A percentile compares a stretch with the other conserved stretches of the same genome.
phyloP scores from a whole-genome alignment of 1,284 basidiomycete species.

The Anthracocystis panici-leucophaei region DNA sequence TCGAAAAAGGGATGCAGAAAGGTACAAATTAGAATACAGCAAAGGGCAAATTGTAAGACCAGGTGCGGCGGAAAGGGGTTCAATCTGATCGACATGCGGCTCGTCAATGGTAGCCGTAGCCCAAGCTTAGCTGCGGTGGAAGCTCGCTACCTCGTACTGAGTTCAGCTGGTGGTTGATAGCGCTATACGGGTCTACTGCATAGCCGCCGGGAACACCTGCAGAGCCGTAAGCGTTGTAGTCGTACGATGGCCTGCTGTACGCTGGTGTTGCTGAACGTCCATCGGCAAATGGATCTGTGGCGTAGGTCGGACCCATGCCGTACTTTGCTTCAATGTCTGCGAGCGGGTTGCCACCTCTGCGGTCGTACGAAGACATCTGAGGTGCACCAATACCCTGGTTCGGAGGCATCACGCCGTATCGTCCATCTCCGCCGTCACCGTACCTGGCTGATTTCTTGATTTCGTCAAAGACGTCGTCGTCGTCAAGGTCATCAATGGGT shows the following conservation, averaged over 20 bases:
- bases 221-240: conserved; percentile 41
- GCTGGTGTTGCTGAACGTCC: conserved; percentile 22
- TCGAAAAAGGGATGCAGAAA: neutral
- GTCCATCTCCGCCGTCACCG: conserved; percentile 44
- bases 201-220: conserved; percentile 24
- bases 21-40: conserved; percentile 18
- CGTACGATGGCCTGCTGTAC: conserved; percentile 45
- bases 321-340: conserved; percentile 58
- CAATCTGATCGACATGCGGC: neutral
- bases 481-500: conserved; percentile 56
- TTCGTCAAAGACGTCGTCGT: conserved; percentile 44
- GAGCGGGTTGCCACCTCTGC: conserved; percentile 43
- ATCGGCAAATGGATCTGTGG: conserved; percentile 41
- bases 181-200: conserved; percentile 46
- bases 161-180: conserved; percentile 48
- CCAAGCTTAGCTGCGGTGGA: conserved; percentile 49
- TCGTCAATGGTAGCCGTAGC: conserved; percentile 33
- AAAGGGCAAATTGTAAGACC: neutral
- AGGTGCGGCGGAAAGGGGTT: neutral
- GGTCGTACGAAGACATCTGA: conserved; percentile 38
- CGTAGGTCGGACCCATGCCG: conserved; percentile 39
- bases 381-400: conserved; percentile 2
- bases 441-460: conserved; percentile 36
- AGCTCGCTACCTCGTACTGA: conserved; percentile 14
- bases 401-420: conserved; percentile 18